These are phyloP conservation scores for Hemisphaericaspora xylanilytica DNA, from an alignment of 1,139 yeast species.

Conservation along the genomic window DNA sequence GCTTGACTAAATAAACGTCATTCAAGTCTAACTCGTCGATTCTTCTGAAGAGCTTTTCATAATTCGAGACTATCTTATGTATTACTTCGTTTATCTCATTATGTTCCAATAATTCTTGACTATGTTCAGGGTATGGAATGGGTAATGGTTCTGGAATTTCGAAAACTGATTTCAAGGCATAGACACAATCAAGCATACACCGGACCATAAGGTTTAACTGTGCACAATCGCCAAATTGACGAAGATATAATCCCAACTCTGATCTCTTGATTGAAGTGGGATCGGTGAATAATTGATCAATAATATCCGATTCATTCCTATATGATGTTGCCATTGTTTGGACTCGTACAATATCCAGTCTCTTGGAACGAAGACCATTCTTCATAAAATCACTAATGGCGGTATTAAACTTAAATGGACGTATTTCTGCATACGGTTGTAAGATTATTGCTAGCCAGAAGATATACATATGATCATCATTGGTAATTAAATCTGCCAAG, in stretches of 20 bases:
- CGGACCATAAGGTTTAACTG: slow-evolving; percentile 37
- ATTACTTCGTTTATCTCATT: slow-evolving; percentile 7
- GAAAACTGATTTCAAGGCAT: slow-evolving; percentile 5
- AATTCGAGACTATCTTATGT: slow-evolving; percentile 19
- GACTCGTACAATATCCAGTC: slow-evolving; percentile 52
- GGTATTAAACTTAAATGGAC: slow-evolving; percentile 8
- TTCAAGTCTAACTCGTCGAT: slow-evolving; percentile 32
- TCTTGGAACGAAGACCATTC: slow-evolving; percentile 71
- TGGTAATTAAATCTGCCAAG: slow-evolving; percentile 12
- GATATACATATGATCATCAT: slow-evolving; percentile 28
- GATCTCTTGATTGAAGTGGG: slow-evolving; percentile 43
- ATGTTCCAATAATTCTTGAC: slow-evolving; percentile 8
- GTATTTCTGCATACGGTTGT: slow-evolving; percentile 38
- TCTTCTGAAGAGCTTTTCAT: slow-evolving; percentile 30
- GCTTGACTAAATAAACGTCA: slow-evolving; percentile 46
- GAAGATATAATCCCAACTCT: slow-evolving; percentile 58
- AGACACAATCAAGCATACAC: slow-evolving; percentile 27
- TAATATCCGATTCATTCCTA: slow-evolving; percentile 14
- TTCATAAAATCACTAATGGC: slow-evolving; percentile 36
- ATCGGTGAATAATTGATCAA: slow-evolving; percentile 19
- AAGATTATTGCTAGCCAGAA: slow-evolving; percentile 52
- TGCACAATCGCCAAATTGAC: slow-evolving; percentile 54
- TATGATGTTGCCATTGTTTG: slow-evolving; percentile 32
- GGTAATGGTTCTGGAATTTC: slow-evolving; percentile 13
- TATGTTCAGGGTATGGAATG: slow-evolving; percentile 8